These are phyloP conservation scores for Coemansia sp. DNA, from an alignment of 192 early-diverging fungal genomes.

Conservation along the genomic window DNA sequence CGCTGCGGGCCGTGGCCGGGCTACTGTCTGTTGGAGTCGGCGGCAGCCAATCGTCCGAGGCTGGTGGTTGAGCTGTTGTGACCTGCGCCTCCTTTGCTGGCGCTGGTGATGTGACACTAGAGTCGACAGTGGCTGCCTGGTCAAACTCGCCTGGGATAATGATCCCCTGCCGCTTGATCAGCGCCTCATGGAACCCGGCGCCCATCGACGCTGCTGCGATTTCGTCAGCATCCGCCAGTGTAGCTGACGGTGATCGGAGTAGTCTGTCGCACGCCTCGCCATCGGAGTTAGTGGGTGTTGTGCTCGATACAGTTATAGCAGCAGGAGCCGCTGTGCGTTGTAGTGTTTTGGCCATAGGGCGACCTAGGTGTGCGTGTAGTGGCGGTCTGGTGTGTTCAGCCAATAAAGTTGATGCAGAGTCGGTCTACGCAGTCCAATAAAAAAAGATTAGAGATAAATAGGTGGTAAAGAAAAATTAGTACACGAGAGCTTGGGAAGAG, in stretches of 20 bases:
- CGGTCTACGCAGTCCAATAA: not conserved
- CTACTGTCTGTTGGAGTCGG: slow-evolving; percentile 37
- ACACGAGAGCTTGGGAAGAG: not conserved
- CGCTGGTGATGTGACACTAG: slow-evolving; percentile 5
- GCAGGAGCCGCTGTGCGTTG: slow-evolving; percentile 4
- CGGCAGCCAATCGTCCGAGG: not conserved
- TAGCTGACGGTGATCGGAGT: slow-evolving; percentile 10
- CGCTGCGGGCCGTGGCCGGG: slow-evolving; percentile 11
- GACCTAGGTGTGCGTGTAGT: not conserved
- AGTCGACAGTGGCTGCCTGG: not conserved
- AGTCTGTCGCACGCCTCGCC: not conserved
- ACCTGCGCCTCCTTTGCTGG: slow-evolving; percentile 12
- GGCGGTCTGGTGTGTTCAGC: not conserved
- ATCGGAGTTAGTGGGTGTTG: not conserved
- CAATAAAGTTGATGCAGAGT: not conserved
- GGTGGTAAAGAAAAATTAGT: not conserved
- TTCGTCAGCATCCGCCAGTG: slow-evolving; percentile 14
- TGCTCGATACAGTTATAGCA: not conserved
- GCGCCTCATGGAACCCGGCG: not conserved
- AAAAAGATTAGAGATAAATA: not conserved
- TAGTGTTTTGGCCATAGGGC: slow-evolving; percentile 16
- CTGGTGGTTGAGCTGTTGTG: not conserved
- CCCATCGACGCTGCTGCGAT: not conserved
- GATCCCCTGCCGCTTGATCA: slow-evolving; percentile 24
- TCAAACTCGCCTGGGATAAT: slow-evolving; percentile 16